Evolutionary conservation across 176 grass and related monocot species (phyloP).

Genomic region (Aegilops longissima): DNA sequence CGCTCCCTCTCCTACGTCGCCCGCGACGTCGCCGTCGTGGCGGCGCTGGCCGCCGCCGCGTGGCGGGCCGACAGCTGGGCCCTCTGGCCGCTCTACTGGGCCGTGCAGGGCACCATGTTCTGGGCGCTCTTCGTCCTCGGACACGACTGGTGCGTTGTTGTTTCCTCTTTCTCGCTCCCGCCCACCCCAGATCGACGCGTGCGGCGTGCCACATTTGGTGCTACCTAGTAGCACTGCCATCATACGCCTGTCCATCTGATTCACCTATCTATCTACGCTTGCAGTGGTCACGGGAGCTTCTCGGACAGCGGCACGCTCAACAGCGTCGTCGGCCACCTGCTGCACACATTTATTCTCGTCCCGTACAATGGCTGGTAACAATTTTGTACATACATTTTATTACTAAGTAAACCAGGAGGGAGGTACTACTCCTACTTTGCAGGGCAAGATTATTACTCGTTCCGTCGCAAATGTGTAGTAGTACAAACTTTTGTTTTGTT

Average conservation of each 20-base stretch:
- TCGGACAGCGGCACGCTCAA: slow-evolving; percentile 56
- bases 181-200: not conserved
- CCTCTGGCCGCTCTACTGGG: slow-evolving; percentile 75
- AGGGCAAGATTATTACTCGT: not conserved
- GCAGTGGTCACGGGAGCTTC: slow-evolving; percentile 92
- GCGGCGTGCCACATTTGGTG: slow-evolving; percentile 14
- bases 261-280: not conserved
- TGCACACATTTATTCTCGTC: slow-evolving; percentile 76
- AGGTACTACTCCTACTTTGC: not conserved
- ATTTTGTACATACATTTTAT: not conserved
- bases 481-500: too few relatives aligned
- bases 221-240: too few relatives aligned
- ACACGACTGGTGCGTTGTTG: slow-evolving; percentile 66
- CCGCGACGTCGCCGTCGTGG: slow-evolving; percentile 43
- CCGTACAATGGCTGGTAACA: slow-evolving; percentile 83
- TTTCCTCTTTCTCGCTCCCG: too few relatives aligned
- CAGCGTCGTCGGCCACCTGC: slow-evolving; percentile 68
- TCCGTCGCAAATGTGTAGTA: not conserved
- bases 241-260: not conserved
- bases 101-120: slow-evolving; percentile 87
- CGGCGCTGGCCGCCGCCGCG: slow-evolving; percentile 32
- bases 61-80: slow-evolving; percentile 8
- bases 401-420: not conserved
- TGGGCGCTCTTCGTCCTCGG: slow-evolving; percentile 97
- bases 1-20: slow-evolving; percentile 66